phyloP scores from a whole-genome alignment of 2,329 filamentous ascomycete species.

The Cordyceps javanica region DNA sequence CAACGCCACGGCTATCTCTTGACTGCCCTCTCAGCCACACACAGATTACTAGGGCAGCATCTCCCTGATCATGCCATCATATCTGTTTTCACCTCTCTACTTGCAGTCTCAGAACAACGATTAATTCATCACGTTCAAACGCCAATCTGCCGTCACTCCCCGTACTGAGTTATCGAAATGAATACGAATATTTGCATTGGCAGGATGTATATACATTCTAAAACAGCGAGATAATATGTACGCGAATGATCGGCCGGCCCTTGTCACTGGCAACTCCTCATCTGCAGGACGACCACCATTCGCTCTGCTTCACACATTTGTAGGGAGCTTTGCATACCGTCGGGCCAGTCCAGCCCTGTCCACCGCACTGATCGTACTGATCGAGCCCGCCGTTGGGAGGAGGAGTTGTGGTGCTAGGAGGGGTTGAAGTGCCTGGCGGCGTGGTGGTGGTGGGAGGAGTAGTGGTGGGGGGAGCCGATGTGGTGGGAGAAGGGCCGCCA shows the following conservation, averaged over 20 bases:
- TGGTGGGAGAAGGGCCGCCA: background rate
- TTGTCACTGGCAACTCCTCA: background rate
- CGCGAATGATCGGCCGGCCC: background rate
- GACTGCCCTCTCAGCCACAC: no score
- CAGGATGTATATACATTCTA: background rate
- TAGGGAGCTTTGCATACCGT: conserved; percentile 19
- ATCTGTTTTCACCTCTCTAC: no score
- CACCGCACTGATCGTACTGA: conserved; percentile 22
- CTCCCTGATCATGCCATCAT: no score
- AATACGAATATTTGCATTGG: background rate
- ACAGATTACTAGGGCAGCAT: background rate
- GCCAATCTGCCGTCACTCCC: background rate
- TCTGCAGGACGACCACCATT: conserved; percentile 21
- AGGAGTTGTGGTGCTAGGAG: background rate
- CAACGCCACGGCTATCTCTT: background rate
- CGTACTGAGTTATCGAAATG: background rate
- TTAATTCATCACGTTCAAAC: background rate
- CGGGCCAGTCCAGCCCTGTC: conserved; percentile 18
- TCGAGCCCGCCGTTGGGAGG: conserved; percentile 17
- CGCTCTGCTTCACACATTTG: conserved; percentile 16
- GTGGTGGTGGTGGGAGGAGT: background rate
- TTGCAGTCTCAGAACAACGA: background rate
- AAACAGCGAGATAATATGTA: background rate
- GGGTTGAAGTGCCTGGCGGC: background rate
- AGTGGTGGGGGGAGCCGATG: background rate